Base-by-base conservation (phyloP, 2,329 filamentous ascomycete genomes). In the Penicillium sp. region DNA sequence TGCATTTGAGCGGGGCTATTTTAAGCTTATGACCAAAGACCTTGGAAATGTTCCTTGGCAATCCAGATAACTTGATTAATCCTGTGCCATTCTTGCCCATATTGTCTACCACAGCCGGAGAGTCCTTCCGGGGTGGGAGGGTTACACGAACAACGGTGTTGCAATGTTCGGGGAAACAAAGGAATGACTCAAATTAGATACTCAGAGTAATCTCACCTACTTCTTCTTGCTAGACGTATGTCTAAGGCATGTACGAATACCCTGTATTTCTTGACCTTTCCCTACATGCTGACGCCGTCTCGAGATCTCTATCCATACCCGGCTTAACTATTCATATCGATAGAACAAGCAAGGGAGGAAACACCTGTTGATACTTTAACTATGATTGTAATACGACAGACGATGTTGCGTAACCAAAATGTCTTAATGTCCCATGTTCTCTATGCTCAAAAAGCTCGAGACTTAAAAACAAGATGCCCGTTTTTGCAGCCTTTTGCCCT, bases 91-190 rank as follows among this genome's bases (percentile, higher is more conserved):
- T 11, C 6, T 31, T 33, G 21, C 16, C 9, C 19, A 8, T 11
- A 46, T 46, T 29, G 26, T 14, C 45, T 21, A 27, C 9, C 44
- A 19, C n/a, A 14, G 7, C 22, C 14, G 13, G 14, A 19, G 14
- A 48, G 21, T 3, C 29, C 16, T 31, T 16, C 29, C 29, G 19
- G 46, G 46, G 16, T 33, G 22, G 21, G 14, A 26, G 16, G 59
- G 59, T 59, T 55, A 57, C 57, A 59, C 57, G 37, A 39, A 55
- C 59, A 61, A 48, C 37, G 31, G 45, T 24, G 56, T 57, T 56
- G n/a, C 54, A 61, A 56, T 19, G 35, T 19, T 48, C 46, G n/a
- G 26, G 8, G 21, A 4, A 42, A 13, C n/a, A 42, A 42, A 35
- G 46, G 26, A 6, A 13, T 2, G 1, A 21, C 16, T 11, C 19